Conservation (phyloP, 2,329 filamentous ascomycete genomes). For the Aspergillus brunneoviolaceus region DNA sequence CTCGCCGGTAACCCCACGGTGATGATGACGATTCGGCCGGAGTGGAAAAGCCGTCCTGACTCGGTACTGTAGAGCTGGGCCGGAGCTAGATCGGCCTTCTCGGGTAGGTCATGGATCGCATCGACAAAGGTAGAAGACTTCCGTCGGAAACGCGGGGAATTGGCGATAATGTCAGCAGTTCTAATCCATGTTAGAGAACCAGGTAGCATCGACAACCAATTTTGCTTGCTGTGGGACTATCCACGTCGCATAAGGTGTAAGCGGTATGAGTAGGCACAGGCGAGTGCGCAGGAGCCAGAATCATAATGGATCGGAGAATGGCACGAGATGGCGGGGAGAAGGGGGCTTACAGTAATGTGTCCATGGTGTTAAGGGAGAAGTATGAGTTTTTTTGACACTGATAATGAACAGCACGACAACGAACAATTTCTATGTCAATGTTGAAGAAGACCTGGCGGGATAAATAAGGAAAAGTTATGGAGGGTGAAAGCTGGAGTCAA, state of each 20-base stretch:
- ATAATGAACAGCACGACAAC: conserved; percentile 8
- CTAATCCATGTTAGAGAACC: conserved; percentile 48
- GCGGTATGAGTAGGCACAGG: not conserved
- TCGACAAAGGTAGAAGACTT: conserved; percentile 96
- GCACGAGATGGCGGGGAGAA: not conserved
- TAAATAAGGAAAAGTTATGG: not conserved
- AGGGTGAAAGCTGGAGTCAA: not conserved
- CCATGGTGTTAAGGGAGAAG: conserved; percentile 37
- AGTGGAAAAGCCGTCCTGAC: conserved; percentile 94
- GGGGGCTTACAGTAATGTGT: conserved; percentile 48
- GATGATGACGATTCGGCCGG: conserved; percentile 92
- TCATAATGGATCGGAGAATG: not conserved
- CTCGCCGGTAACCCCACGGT: conserved; percentile 93
- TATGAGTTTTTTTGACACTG: not conserved
- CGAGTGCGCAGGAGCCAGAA: not conserved
- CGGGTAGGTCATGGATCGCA: conserved; percentile 89
- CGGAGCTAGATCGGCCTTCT: conserved; percentile 81
- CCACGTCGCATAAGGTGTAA: not conserved
- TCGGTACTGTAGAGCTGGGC: conserved; percentile 98
- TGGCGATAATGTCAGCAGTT: conserved; percentile 88
- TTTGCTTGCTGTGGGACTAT: not conserved
- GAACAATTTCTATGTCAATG: not conserved
- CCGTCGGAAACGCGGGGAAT: conserved; percentile 83
- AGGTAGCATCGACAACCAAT: not conserved
- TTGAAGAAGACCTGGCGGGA: not conserved